Evolutionary conservation across 2,329 filamentous ascomycete species (phyloP), one percentile per base, ranked within the genome.

Genomic region (Corinectria fuckeliana): DNA sequence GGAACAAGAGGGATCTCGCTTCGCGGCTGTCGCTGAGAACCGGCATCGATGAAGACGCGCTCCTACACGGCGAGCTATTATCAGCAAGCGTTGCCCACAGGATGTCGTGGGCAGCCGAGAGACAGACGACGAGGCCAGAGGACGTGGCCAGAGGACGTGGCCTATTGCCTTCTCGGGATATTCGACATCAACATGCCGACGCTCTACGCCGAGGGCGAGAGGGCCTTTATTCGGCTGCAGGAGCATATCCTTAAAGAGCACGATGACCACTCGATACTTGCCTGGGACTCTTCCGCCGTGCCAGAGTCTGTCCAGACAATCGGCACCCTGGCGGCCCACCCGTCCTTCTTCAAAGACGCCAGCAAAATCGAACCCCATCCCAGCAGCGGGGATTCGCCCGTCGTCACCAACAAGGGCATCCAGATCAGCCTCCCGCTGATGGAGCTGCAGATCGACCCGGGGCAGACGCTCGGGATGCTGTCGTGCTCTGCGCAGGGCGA

Each of bases 151-250:
- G 67, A 69, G 14, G 67, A 69, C 16, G 57, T 62, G 14, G 67
- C 66, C 4, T 69, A 69, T 30, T 68, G 66, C n/a, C 58, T 69
- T 5, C 50, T 69, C 3, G 64, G 67, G 7, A 56, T 69, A 6
- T 68, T 69, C 30, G 53, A 63, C 21, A 58, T 69, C 14, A 65
- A 50, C 47, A 68, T 68, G 62, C 58, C 61, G 7, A 63, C 67
- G 62, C 45, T 67, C 1, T 69, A 68, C 34, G 67, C 62, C 8
- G 67, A 69, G 30, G 67, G 67, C 0, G 58, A 64, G 2, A 63
- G 54, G 18, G 67, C 69, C 0, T 70, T 71, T 26, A 54, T 69
- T 21, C 61, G 68, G 4, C 54, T 70, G 30, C 69, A 71, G n/a
- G 67, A 70, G 42, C 65, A 70, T 39, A 69, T 70, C 2, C 44